phyloP scores from a whole-genome alignment of 202 grass and related monocot species.

The Brachypodium distachyon region DNA sequence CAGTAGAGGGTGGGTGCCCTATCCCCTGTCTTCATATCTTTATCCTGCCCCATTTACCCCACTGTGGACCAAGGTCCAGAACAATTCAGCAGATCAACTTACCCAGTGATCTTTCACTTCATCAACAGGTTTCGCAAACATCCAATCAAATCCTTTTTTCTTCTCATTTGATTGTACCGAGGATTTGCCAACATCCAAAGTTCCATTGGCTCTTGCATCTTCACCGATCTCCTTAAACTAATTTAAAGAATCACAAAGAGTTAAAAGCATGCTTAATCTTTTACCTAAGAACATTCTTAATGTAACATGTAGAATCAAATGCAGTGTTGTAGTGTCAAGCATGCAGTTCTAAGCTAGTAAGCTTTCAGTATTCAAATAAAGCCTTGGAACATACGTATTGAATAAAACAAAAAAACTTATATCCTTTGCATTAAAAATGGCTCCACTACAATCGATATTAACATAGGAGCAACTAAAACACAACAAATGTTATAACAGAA shows the following conservation, averaged over 20 bases:
- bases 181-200: constrained; percentile 31
- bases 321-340: not conserved
- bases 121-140: constrained; percentile 82
- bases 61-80: too few relatives aligned
- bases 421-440: not conserved
- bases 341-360: not conserved
- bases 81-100: constrained; percentile 32
- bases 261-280: constrained; percentile 2
- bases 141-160: constrained; percentile 99
- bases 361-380: not conserved
- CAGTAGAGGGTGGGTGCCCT: too few relatives aligned
- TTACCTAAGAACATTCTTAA: not conserved
- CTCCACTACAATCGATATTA: not conserved
- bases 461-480: not conserved
- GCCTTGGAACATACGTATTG: not conserved
- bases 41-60: too few relatives aligned
- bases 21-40: too few relatives aligned
- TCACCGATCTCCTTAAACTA: constrained; percentile 93
- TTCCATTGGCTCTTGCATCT: constrained; percentile 48
- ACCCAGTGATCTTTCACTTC: constrained; percentile 99
- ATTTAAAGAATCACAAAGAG: not conserved
- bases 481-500: not conserved
- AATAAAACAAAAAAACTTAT: not conserved
- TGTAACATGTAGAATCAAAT: not conserved
- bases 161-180: constrained; percentile 55